Evolutionary conservation across 1,139 yeast genomes (phyloP).

Genomic region (Yamadazyma triangularis): DNA sequence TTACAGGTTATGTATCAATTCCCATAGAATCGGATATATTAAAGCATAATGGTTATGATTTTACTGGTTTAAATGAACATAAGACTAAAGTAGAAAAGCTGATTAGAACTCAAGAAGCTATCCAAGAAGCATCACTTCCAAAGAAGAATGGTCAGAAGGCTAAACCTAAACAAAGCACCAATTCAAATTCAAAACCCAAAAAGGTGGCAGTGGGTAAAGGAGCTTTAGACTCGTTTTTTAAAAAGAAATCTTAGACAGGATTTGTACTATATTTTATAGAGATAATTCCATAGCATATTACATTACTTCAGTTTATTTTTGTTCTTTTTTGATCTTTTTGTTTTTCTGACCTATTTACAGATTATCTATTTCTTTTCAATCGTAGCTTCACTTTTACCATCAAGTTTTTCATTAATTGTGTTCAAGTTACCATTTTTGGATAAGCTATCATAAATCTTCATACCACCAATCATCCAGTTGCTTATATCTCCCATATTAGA

Average conservation of each 20-base stretch:
- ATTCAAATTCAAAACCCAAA: slow-evolving; percentile 3
- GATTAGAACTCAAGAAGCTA: slow-evolving; percentile 25
- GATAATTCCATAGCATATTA: neutral
- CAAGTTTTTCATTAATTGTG: neutral
- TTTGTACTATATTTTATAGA: neutral
- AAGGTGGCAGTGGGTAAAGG: slow-evolving; percentile 55
- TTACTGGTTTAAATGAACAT: slow-evolving; percentile 26
- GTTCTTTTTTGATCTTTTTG: neutral
- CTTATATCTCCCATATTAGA: slow-evolving; percentile 74
- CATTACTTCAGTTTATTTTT: neutral
- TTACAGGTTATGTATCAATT: slow-evolving; percentile 8
- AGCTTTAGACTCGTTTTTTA: slow-evolving; percentile 61
- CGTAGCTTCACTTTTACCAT: too few relatives aligned
- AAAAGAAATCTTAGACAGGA: slow-evolving; percentile 13
- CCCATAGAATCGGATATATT: slow-evolving; percentile 1
- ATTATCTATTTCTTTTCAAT: too few relatives aligned
- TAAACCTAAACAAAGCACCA: slow-evolving; percentile 10
- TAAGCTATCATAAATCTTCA: slow-evolving; percentile 67
- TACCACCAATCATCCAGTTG: slow-evolving; percentile 70
- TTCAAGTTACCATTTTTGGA: neutral
- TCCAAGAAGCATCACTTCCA: slow-evolving; percentile 20
- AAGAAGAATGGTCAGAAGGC: neutral
- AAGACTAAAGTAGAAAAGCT: slow-evolving; percentile 20
- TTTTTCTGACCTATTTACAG: too few relatives aligned
- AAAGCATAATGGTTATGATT: slow-evolving; percentile 15